phyloP scores from a whole-genome alignment of 1,284 basidiomycete species.

The Ganoderma resinaceum region DNA sequence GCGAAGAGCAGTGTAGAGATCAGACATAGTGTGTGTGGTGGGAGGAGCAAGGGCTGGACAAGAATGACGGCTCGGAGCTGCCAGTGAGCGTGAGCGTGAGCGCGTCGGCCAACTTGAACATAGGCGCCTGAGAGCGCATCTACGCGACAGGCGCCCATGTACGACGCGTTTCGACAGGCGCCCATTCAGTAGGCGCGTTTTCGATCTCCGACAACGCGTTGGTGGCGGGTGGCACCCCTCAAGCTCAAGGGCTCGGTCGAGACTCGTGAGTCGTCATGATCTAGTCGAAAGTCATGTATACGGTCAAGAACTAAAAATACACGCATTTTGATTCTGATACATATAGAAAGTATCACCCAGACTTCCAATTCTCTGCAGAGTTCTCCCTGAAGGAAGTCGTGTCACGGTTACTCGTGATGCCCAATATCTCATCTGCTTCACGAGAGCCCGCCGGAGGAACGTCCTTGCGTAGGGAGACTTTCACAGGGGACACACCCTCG shows the following conservation, averaged over 20 bases:
- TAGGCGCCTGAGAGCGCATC: slow-evolving; percentile 10
- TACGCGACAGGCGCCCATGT: slow-evolving; percentile 30
- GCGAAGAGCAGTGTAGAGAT: slow-evolving; percentile 63
- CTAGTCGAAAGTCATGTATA: not conserved
- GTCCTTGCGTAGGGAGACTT: slow-evolving; percentile 62
- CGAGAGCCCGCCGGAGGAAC: slow-evolving; percentile 59
- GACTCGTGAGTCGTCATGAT: not conserved
- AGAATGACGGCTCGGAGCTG: too few relatives aligned
- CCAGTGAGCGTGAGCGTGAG: too few relatives aligned
- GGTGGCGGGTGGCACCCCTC: slow-evolving; percentile 16
- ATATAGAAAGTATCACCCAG: not conserved
- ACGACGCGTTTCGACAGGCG: slow-evolving; percentile 23
- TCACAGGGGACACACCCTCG: slow-evolving; percentile 62
- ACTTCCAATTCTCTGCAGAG: slow-evolving; percentile 13
- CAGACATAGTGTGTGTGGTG: slow-evolving; percentile 53
- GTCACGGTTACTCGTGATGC: slow-evolving; percentile 35
- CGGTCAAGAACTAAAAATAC: slow-evolving; percentile 3
- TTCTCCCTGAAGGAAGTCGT: slow-evolving; percentile 18
- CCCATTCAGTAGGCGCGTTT: slow-evolving; percentile 28
- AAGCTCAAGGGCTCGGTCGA: too few relatives aligned
- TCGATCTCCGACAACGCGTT: slow-evolving; percentile 26
- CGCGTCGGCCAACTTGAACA: slow-evolving; percentile 13
- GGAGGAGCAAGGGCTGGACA: slow-evolving; percentile 18
- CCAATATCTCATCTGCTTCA: slow-evolving; percentile 61
- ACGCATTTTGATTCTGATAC: not conserved